A percentile compares a stretch with the other conserved stretches of the same genome.
These are phyloP conservation scores for Conringia planisiliqua DNA, from an alignment of 345 rosid genomes.

Conservation along the genomic window DNA sequence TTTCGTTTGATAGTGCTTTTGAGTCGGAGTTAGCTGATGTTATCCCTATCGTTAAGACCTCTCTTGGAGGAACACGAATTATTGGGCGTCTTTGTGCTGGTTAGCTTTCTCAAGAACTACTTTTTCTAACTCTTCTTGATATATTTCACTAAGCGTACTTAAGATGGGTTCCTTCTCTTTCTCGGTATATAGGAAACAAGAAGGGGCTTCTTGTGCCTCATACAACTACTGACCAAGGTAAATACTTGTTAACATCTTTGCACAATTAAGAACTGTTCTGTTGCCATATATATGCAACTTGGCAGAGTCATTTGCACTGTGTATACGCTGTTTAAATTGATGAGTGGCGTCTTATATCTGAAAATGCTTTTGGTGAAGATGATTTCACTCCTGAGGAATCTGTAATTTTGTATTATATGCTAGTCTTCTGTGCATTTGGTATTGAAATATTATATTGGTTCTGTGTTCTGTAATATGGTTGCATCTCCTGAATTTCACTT, in stretches of 20 bases:
- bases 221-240: conserved; percentile 95
- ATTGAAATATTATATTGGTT: background rate
- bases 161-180: background rate
- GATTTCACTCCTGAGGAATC: background rate
- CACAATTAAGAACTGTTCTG: background rate
- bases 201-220: conserved; percentile 96
- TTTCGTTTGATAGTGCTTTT: conserved; percentile 44
- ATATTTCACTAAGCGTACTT: background rate
- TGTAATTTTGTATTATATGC: background rate
- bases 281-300: background rate
- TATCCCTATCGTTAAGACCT: conserved; percentile 89
- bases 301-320: background rate
- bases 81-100: conserved; percentile 91
- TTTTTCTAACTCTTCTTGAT: background rate
- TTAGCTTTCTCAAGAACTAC: conserved; percentile 23
- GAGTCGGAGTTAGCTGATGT: conserved; percentile 85
- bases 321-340: background rate
- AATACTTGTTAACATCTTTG: background rate
- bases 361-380: background rate
- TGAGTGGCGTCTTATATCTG: background rate
- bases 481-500: background rate
- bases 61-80: conserved; percentile 77
- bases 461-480: background rate
- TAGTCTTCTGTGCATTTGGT: background rate
- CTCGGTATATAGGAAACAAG: conserved; percentile 63